Evolutionary conservation across 768 basidiomycete genomes (phyloP).

Genomic region (Mycena capillaripes): DNA sequence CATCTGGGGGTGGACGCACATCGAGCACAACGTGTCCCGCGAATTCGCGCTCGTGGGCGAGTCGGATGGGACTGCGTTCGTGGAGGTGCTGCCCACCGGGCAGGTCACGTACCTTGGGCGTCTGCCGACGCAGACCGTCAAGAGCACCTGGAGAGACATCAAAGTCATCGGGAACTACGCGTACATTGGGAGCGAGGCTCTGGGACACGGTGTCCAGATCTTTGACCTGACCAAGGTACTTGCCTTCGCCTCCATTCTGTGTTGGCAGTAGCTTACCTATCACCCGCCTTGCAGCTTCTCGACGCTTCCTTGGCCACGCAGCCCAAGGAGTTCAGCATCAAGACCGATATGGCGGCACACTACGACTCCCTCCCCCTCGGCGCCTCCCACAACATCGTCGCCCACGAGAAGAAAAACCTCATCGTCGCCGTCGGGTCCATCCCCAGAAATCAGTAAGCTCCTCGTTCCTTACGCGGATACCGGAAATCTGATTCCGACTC

Average conservation of each 20-base stretch:
- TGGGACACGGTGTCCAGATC: conserved; percentile 45
- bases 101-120: conserved; percentile 40
- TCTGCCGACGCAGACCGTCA: conserved; percentile 37
- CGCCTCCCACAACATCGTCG: conserved; percentile 47
- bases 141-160: conserved; percentile 44
- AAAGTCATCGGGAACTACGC: conserved; percentile 41
- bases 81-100: conserved; percentile 27
- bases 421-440: conserved; percentile 43
- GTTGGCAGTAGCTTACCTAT: background rate
- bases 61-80: conserved; percentile 30
- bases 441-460: conserved; percentile 35
- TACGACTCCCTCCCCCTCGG: conserved; percentile 43
- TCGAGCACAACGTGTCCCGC: background rate
- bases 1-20: conserved; percentile 37
- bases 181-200: conserved; percentile 45
- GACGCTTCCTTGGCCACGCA: conserved; percentile 27
- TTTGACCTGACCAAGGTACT: conserved; percentile 45
- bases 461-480: no score
- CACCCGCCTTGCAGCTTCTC: conserved; percentile 21
- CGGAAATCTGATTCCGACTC: background rate
- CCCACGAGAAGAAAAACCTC: conserved; percentile 39
- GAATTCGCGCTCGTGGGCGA: conserved; percentile 27
- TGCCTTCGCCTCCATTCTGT: background rate
- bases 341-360: conserved; percentile 36
- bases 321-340: conserved; percentile 40